Base-by-base conservation (phyloP, 1,284 basidiomycete species). In the Naganishia cerealis region DNA sequence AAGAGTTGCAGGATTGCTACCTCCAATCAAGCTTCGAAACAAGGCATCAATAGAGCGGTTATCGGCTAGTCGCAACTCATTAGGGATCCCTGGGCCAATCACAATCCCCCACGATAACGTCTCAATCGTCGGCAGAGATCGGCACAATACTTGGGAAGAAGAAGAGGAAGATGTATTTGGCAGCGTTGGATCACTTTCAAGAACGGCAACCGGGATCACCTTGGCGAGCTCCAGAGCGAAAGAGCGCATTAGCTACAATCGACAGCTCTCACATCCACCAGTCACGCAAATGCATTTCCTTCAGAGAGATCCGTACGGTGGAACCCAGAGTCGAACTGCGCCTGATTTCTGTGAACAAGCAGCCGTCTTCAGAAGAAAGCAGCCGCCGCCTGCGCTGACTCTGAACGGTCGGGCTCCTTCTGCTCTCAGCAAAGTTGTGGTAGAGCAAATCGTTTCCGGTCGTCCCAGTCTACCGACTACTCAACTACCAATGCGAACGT, bases 381-480 rank as follows among this genome's bases (percentile, higher is more conserved):
- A 63, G 8, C 61, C 61, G 12, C 61, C 61, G 18, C 50, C 61
- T 4, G 50, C 61, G 4, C 33, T 63, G n/a, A 63, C 39, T 1
- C n/a, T 63, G 7, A 42, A 42, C 2, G 38, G 40, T 13, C 39
- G 24, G 16, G 18, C 38, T 38, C 50, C 61, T 9, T 53, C 50
- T 7, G 38, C 24, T 2, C 15, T 42, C 21, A 53, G 42, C 38
- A 36, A 54, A n/a, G 36, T 63, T 21, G 33, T 43, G 13, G 39
- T 63, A n/a, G 61, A 63, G 61, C 61, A 63, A 16, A 53, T 63
- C 24, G 52, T 63, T 24, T 63, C 61, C 3, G 61, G 61, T 18
- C 50, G 61, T 42, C 38, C 61, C 6, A 53, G 50, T 42, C 50
- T 63, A 3, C 38, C 50, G 40, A 16, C 38, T 6, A 15, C 18